Evolutionary conservation across 441 rosid species (phyloP), one percentile per base, ranked within the genome.

Genomic region (Populus hybrid): DNA sequence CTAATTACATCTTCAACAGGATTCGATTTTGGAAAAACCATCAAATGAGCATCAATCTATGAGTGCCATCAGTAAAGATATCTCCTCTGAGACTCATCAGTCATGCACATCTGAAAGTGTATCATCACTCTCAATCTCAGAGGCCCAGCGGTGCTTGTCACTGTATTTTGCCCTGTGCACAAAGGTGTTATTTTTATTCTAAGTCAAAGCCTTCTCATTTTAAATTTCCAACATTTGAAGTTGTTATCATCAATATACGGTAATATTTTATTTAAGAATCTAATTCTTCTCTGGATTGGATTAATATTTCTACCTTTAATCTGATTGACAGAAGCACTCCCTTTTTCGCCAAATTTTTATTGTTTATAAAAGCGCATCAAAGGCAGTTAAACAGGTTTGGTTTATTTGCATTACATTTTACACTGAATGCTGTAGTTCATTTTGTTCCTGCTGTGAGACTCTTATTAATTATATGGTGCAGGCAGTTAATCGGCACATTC

Each of bases 131-230:
- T 87, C 94, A 72, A 71, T 88, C 38, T 31, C 86, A 64, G 97
- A 91, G 86, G 99, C 97, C 68, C 98, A 94, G 86, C 94, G 87
- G 80, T 89, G 94, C 90, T 81, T 93, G 94, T 91, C 99, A 78
- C 88, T 97, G 75, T 94, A 91, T 87, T 97, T 94, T 91, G 99
- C 99, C 68, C 89, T 97, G 70, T 97, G 99, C 87, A 97, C 99
- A 79, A 97, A 97, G 98, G 99, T 97, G 79, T 70, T 78, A 29
- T 69, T 82, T 71, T 21, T 28, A 26, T n/a, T 67, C 76, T 80
- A 59, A 23, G 68, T 72, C 53, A 42, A 45, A 74, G 74, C 73
- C 76, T 81, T 31, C 40, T 64, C 66, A 68, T 45, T 69, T 68
- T 73, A 53, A 81, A 77, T 68, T 73, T 76, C 66, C 73, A 76